A percentile compares a stretch with the other conserved stretches of the same genome.
Conservation (phyloP, 2,329 filamentous ascomycete genomes). For the Trichoderma pleuroti region DNA sequence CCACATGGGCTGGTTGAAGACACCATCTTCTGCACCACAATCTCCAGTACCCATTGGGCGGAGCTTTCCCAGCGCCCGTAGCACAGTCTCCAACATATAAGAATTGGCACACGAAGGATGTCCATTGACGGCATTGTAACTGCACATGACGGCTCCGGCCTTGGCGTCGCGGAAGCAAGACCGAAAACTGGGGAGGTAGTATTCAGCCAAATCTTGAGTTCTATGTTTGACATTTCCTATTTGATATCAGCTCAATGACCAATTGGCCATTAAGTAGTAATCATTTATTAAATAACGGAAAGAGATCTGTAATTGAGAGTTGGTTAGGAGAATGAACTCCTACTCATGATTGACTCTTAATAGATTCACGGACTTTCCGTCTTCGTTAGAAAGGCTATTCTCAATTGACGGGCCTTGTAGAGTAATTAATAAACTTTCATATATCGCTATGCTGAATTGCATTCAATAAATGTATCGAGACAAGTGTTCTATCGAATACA, state of each 20-base stretch:
- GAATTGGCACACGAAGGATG: not conserved
- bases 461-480: too few species aligned
- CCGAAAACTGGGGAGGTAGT: not conserved
- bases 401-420: not conserved
- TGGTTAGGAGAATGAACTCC: not conserved
- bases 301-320: not conserved
- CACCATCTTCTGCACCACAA: not conserved
- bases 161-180: not conserved
- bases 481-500: too few species aligned
- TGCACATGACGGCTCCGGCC: not conserved
- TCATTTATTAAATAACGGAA: not conserved
- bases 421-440: not conserved
- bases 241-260: not conserved
- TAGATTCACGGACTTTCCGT: not conserved
- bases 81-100: not conserved
- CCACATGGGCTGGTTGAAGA: not conserved
- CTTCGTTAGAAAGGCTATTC: not conserved
- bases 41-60: not conserved
- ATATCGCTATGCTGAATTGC: not conserved
- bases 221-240: not conserved
- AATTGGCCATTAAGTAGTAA: not conserved
- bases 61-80: not conserved
- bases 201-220: not conserved
- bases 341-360: not conserved
- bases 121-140: not conserved